Conservation (phyloP, 2,329 filamentous ascomycete species). For the Penicillium decumbens region DNA sequence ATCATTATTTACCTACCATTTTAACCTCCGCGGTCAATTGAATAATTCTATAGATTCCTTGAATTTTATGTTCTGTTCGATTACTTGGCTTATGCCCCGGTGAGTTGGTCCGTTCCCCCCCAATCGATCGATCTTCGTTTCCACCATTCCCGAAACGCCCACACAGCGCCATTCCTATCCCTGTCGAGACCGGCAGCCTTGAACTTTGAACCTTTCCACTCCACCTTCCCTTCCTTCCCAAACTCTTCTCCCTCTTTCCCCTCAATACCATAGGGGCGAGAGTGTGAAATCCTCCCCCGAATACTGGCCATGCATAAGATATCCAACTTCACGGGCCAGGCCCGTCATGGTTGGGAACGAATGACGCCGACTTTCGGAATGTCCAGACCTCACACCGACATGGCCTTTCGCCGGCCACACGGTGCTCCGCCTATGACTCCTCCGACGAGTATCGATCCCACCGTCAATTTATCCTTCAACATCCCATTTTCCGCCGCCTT, state of each 20-base stretch:
- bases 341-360: slow-evolving; percentile 64
- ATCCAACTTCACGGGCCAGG: slow-evolving; percentile 62
- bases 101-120: slow-evolving; percentile 18
- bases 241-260: slow-evolving; percentile 21
- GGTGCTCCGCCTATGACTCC: slow-evolving; percentile 53
- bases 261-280: slow-evolving; percentile 36
- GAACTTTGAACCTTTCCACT: slow-evolving; percentile 10
- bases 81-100: background rate
- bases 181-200: slow-evolving; percentile 31
- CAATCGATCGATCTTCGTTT: slow-evolving; percentile 29
- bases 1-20: background rate
- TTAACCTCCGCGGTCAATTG: background rate
- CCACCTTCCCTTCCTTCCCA: slow-evolving; percentile 1
- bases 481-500: slow-evolving; percentile 92
- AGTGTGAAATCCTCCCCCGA: slow-evolving; percentile 23
- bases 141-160: slow-evolving; percentile 29
- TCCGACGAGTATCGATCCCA: slow-evolving; percentile 66
- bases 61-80: slow-evolving; percentile 1
- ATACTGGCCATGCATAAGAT: slow-evolving; percentile 58
- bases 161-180: slow-evolving; percentile 32
- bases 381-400: slow-evolving; percentile 56
- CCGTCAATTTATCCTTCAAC: slow-evolving; percentile 93
- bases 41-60: background rate
- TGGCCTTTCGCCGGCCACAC: slow-evolving; percentile 55
- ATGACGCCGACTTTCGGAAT: slow-evolving; percentile 64